Evolutionary conservation across 2,329 filamentous ascomycete species (phyloP).

Genomic region (Ilyonectria sp.): DNA sequence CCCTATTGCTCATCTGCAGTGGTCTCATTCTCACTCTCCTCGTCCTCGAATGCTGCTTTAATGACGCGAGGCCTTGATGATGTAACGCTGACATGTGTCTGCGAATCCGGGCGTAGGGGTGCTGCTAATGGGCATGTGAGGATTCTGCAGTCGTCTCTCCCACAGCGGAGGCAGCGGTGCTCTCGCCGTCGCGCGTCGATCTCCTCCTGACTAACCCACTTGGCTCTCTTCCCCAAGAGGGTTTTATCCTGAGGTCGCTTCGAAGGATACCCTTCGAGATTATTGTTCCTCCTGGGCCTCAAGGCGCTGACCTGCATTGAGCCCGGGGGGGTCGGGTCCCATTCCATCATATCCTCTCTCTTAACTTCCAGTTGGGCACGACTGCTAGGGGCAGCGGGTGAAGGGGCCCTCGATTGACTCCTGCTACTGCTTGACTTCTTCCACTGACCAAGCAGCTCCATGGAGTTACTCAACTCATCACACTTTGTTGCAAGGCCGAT

Average conservation of each 20-base stretch:
- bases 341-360: not conserved
- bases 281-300: slow-evolving; percentile 3
- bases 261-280: slow-evolving; percentile 1
- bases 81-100: slow-evolving; percentile 1
- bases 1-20: not conserved
- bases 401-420: not conserved
- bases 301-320: not conserved
- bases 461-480: slow-evolving; percentile 3
- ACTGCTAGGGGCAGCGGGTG: slow-evolving; percentile 1
- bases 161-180: not conserved
- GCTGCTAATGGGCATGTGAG: not conserved
- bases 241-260: not conserved
- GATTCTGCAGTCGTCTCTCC: not conserved
- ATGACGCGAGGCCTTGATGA: not conserved
- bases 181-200: not conserved
- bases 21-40: too few relatives aligned
- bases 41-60: slow-evolving; percentile 1
- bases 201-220: slow-evolving; percentile 1
- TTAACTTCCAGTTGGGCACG: not conserved
- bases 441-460: slow-evolving; percentile 3
- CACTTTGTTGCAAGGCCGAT: slow-evolving; percentile 6
- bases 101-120: not conserved
- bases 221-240: slow-evolving; percentile 1
- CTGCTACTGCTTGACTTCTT: not conserved
- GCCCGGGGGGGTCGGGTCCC: not conserved